These are phyloP conservation scores for Ceriops decandra DNA, from an alignment of 345 rosid genomes.

Conservation along the genomic window DNA sequence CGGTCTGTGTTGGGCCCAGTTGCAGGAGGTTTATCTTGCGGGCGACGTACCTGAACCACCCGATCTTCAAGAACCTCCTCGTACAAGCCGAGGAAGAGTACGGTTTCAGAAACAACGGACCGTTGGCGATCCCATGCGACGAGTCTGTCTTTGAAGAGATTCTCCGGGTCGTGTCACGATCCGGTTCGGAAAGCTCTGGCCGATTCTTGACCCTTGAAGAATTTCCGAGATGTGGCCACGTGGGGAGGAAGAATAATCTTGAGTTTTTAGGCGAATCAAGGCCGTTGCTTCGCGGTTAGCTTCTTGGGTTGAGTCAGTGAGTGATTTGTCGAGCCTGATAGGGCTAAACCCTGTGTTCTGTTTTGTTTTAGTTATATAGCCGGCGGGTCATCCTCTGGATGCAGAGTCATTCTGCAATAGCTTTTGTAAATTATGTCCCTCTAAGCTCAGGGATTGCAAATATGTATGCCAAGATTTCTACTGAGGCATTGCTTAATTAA, in stretches of 20 bases:
- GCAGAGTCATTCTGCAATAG: no score
- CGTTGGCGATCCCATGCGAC: conserved; percentile 74
- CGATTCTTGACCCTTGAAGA: conserved; percentile 39
- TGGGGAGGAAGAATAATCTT: conserved; percentile 25
- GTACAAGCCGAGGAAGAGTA: conserved; percentile 78
- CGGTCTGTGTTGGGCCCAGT: conserved; percentile 59
- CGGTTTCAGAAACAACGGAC: conserved; percentile 71
- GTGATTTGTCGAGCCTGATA: conserved; percentile 10
- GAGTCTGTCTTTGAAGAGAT: conserved; percentile 74
- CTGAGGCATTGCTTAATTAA: no score
- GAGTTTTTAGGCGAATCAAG: conserved; percentile 45
- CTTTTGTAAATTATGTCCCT: no score
- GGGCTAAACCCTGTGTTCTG: not conserved
- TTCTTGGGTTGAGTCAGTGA: conserved; percentile 21
- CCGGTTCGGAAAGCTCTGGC: conserved; percentile 28
- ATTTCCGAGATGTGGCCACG: conserved; percentile 52
- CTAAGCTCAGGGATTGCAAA: no score
- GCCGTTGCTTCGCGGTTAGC: conserved; percentile 55
- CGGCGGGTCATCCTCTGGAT: no score
- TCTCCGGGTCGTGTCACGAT: conserved; percentile 39
- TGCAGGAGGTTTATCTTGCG: conserved; percentile 61
- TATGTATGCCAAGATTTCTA: no score
- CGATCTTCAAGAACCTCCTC: conserved; percentile 60
- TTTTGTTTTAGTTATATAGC: no score
- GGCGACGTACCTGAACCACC: conserved; percentile 79